Base-by-base conservation (phyloP, 1,139 yeast genomes). In the Blastobotrys aristatus region DNA sequence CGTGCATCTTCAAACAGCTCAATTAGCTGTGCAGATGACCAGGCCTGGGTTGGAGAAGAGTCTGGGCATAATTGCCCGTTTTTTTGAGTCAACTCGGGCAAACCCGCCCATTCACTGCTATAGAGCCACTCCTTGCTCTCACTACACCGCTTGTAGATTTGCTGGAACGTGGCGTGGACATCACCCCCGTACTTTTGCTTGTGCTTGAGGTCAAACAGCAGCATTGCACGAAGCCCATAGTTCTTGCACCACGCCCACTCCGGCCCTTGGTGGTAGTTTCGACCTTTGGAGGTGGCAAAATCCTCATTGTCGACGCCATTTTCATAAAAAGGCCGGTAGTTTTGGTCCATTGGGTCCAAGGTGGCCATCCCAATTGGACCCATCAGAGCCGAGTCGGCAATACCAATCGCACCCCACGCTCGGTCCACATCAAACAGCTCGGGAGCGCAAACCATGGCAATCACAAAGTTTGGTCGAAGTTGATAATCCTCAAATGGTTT, bases 201-300 rank as follows among this genome's bases (percentile, higher is more conserved):
- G 8, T 69, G 69, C 26, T 65, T 57, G 48, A 72, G 67, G 55
- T 80, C 80, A 65, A 84, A 80, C 45, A 69, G 64, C 37, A 69
- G 57, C 62, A 73, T 81, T 0, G 97, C 96, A 53, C 97, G 76
- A 56, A 92, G 68, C 63, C 87, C 90, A 67, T 80, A 89, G 1
- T 98, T 98, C 34, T 76, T 74, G 52, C 82, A 79, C 97, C 97
- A 92, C 20, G 86, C 83, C 98, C 98, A 92, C 64, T 92, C 98
- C 1, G 98, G 98, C 1, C 98, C 98, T 68, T 92, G 97, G 66
- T 92, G 98, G 65, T 92, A 92, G 67, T 92, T 92, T 60, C 97
- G 77, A 17, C 98, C 98, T 67, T 89, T 89, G 4, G 97, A 75
- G 0, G 97, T 89, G 1, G 95, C 89, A 72, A 89, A 92, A 64